phyloP scores from a whole-genome alignment of 2,329 filamentous ascomycete genomes.

The Madurella fahalii region DNA sequence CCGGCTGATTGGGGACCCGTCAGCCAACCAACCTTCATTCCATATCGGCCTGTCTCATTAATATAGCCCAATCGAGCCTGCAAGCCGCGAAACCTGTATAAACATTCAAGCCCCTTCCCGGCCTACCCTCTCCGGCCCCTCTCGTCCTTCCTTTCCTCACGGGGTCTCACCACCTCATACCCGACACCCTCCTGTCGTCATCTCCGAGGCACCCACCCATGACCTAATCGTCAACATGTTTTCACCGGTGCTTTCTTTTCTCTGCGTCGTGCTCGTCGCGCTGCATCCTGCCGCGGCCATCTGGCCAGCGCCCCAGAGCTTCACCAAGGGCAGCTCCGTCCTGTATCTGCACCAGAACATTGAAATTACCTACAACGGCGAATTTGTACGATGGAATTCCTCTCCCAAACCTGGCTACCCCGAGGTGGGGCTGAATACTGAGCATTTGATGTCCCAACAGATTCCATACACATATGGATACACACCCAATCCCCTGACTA shows the following conservation, averaged over 20 bases:
- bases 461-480: constrained; percentile 46
- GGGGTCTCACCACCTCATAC: neutral
- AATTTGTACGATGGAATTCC: constrained; percentile 47
- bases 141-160: neutral
- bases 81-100: neutral
- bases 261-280: constrained; percentile 39
- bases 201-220: neutral
- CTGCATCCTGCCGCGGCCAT: constrained; percentile 46
- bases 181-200: neutral
- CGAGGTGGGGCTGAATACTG: constrained; percentile 28
- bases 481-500: constrained; percentile 41
- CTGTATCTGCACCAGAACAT: constrained; percentile 52
- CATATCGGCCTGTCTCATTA: constrained; percentile 6
- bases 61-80: constrained; percentile 6
- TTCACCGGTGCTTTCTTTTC: constrained; percentile 27
- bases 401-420: constrained; percentile 21
- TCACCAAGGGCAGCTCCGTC: constrained; percentile 48
- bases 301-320: constrained; percentile 53
- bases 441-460: constrained; percentile 38
- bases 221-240: constrained; percentile 22
- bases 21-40: constrained; percentile 7
- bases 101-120: constrained; percentile 2
- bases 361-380: constrained; percentile 56
- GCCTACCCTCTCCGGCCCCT: constrained; percentile 1
- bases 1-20: constrained; percentile 5